Evolutionary conservation across 352 stramenopile genomes (phyloP), one percentile per base, ranked within the genome.

Genomic region (Phytopythium delawarense): DNA sequence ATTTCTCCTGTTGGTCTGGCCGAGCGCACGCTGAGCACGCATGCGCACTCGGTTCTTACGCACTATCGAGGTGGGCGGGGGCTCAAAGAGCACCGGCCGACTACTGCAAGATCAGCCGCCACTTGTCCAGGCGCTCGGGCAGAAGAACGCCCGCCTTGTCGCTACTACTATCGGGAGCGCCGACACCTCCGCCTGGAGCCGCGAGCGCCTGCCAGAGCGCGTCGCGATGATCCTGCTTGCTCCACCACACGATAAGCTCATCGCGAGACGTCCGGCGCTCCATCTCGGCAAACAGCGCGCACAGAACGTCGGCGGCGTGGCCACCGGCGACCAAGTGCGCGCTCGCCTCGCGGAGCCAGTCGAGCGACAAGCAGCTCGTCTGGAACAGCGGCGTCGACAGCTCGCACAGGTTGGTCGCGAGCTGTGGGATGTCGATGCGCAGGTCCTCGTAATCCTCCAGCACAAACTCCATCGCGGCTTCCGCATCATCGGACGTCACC

Each of bases 391-490:
- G 65, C 8, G 70, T 72, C 74, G 66, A 88, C 5, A 94, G 56
- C 20, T 90, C 79, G 21, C 81, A 79, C 50, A 88, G 59, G 48
- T 86, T 89, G 12, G 64, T 52, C 13, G 69, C 78, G 34, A 92
- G 62, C 28, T 75, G 75, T n/a, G 84, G 84, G 28, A 94, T 81
- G 64, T 94, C 84, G 18, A 94, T 79, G 32, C 78, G 78, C 46
- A 89, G 61, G 48, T 94, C 82, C 51, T 92, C 78, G 45, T 90
- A 94, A 44, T 91, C 81, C 16, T 75, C 70, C 16, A 92, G 55
- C 11, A 88, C 69, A 6, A 70, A 65, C 42, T 88, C 79, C n/a
- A 89, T 64, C 16, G 74, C 84, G 18, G 69, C 65, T 50, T 88
- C 75, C 1, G 89, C 49, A 48, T 90, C 80, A 20, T 88, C 76